Evolutionary conservation across 2,329 filamentous ascomycete genomes (phyloP), one percentile per base, ranked within the genome.

Genomic region (Hypoxylon sp.): DNA sequence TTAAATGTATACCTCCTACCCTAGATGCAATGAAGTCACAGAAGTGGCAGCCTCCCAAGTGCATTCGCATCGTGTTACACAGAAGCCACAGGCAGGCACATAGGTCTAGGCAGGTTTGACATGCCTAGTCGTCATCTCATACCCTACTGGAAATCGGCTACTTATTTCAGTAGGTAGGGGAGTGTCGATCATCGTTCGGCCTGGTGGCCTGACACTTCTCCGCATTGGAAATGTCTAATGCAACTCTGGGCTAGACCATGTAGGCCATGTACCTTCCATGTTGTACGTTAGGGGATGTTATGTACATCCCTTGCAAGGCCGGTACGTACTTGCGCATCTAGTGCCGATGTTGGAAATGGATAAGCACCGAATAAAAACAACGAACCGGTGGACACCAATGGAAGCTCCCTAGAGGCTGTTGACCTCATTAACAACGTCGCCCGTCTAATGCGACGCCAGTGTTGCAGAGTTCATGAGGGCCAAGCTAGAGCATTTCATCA

Each of bases 401-500:
- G 33, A 27, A 44, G 25, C 55, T 56, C 35, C 61, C 13, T 53
- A 13, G 55, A 57, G 63, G 30, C 53, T 61, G 62, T 56, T 61
- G 68, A 66, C 61, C 42, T 66, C 62, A 69, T 69, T 59, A 27
- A n/a, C n/a, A 50, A 33, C 44, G 27, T 60, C 14, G 46, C 46
- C 35, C 51, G 55, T 63, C 42, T 66, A 54, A 71, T 68, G 44
- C 68, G 44, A 69, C 66, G 59, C 57, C 69, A 69, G n/a, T 58
- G 69, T 68, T 44, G 59, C 66, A 71, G 51, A 69, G 53, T 60
- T 59, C 48, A 59, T 48, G 4, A 60, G 63, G 54, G 62, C 64
- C 59, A 70, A 68, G 64, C 56, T 62, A 60, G 42, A 61, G 37
- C 17, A 70, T 72, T 73, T 67, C 72, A 75, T 69, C 72, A 70